Evolutionary conservation across 768 basidiomycete species (phyloP).

Genomic region (Cystofilobasidium macerans): DNA sequence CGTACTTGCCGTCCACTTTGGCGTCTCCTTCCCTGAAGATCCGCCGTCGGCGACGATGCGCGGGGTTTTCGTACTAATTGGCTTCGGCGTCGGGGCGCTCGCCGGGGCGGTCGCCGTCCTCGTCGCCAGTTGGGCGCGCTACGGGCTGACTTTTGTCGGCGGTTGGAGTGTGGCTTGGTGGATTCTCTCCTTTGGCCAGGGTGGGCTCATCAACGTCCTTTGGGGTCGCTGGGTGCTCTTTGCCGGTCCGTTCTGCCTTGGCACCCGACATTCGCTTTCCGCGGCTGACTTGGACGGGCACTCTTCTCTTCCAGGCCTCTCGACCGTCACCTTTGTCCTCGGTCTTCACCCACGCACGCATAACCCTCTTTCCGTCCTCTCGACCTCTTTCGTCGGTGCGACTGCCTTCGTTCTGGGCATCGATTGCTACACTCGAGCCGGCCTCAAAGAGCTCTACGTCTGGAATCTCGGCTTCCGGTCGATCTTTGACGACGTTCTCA

Average conservation of each 20-base stretch:
- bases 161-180: slow-evolving; percentile 79
- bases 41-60: slow-evolving; percentile 67
- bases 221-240: slow-evolving; percentile 82
- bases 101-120: slow-evolving; percentile 77
- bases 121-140: slow-evolving; percentile 68
- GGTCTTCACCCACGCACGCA: slow-evolving; percentile 79
- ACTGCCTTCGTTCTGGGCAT: slow-evolving; percentile 79
- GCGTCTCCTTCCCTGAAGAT: slow-evolving; percentile 49
- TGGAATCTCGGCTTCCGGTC: slow-evolving; percentile 81
- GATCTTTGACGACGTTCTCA: slow-evolving; percentile 65
- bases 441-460: slow-evolving; percentile 93
- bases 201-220: slow-evolving; percentile 65
- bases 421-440: slow-evolving; percentile 84
- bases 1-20: slow-evolving; percentile 77
- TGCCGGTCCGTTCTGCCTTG: slow-evolving; percentile 49
- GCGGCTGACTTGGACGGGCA: not conserved
- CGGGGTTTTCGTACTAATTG: slow-evolving; percentile 81
- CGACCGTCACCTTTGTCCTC: slow-evolving; percentile 65
- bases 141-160: slow-evolving; percentile 53
- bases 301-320: slow-evolving; percentile 48
- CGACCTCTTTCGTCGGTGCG: slow-evolving; percentile 75
- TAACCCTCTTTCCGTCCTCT: slow-evolving; percentile 71
- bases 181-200: slow-evolving; percentile 72
- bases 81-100: slow-evolving; percentile 63
- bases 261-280: not conserved